phyloP scores from a whole-genome alignment of 768 basidiomycete genomes.

The Termitomyces sp. region DNA sequence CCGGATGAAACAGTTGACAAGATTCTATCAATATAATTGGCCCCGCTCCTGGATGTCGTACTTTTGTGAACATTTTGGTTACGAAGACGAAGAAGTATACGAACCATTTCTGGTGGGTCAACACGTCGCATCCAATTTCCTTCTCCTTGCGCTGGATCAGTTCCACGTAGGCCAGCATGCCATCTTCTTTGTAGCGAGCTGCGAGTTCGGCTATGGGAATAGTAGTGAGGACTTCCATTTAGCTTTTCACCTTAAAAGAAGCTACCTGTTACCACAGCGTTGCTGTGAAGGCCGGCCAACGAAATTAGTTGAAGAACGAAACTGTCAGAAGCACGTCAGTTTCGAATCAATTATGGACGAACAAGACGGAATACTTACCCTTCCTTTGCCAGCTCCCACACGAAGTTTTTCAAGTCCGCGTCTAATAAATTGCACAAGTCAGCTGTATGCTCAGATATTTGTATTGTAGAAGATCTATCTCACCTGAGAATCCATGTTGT shows the following conservation, averaged over 20 bases:
- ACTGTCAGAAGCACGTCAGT: conserved; percentile 28
- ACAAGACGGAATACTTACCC: conserved; percentile 38
- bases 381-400: conserved; percentile 89
- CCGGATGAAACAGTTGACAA: conserved; percentile 80
- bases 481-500: conserved; percentile 72
- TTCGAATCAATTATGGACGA: neutral
- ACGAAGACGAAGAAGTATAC: conserved; percentile 13
- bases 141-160: conserved; percentile 85
- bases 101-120: conserved; percentile 93
- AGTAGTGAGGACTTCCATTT: neutral
- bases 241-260: conserved; percentile 1
- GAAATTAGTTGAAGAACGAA: conserved; percentile 89
- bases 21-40: conserved; percentile 86
- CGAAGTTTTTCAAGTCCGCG: conserved; percentile 72
- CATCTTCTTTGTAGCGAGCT: conserved; percentile 73
- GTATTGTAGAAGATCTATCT: neutral
- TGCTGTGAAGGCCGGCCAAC: conserved; percentile 84
- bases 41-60: conserved; percentile 63
- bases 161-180: conserved; percentile 91
- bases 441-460: neutral
- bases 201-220: conserved; percentile 64
- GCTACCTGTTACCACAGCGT: conserved; percentile 71
- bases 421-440: conserved; percentile 34
- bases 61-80: neutral
- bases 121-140: conserved; percentile 82